Percentiles rank a stretch among this genome's conserved stretches.
Conservation (phyloP, 371 early-diverging fungal genomes). For the Phascolomyces articulosus region DNA sequence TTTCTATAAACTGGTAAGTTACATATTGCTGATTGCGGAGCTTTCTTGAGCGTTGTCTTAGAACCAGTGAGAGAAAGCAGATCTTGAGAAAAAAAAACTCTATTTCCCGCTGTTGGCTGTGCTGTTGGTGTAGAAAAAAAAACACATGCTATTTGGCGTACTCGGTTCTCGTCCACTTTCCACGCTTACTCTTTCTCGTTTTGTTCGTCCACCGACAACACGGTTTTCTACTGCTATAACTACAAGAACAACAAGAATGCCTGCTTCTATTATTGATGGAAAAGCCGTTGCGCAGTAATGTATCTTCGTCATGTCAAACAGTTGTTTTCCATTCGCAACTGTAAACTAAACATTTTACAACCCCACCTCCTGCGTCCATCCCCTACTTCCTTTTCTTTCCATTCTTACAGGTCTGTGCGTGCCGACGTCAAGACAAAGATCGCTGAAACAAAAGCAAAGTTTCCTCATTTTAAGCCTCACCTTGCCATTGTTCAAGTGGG, state of each 20-base stretch:
- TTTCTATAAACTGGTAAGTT: too few relatives aligned
- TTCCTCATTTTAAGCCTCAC: slow-evolving; percentile 75
- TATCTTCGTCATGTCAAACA: background rate
- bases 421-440: slow-evolving; percentile 64
- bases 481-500: slow-evolving; percentile 92
- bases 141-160: slow-evolving; percentile 10
- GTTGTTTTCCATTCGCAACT: background rate
- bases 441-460: slow-evolving; percentile 53
- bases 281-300: slow-evolving; percentile 69
- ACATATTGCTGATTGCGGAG: too few relatives aligned
- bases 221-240: background rate
- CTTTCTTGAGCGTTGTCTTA: too few relatives aligned
- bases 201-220: background rate
- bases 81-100: background rate
- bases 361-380: background rate
- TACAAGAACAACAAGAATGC: slow-evolving; percentile 7
- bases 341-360: background rate
- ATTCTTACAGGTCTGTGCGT: slow-evolving; percentile 46
- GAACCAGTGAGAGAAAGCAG: too few relatives aligned
- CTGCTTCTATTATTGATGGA: slow-evolving; percentile 57
- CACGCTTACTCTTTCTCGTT: slow-evolving; percentile 7
- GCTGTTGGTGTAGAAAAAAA: slow-evolving; percentile 1
- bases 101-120: background rate
- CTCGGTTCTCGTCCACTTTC: slow-evolving; percentile 5
- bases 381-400: background rate